Evolutionary conservation across 176 grass and related monocot species (phyloP).

Genomic region (Juncus inflexus): DNA sequence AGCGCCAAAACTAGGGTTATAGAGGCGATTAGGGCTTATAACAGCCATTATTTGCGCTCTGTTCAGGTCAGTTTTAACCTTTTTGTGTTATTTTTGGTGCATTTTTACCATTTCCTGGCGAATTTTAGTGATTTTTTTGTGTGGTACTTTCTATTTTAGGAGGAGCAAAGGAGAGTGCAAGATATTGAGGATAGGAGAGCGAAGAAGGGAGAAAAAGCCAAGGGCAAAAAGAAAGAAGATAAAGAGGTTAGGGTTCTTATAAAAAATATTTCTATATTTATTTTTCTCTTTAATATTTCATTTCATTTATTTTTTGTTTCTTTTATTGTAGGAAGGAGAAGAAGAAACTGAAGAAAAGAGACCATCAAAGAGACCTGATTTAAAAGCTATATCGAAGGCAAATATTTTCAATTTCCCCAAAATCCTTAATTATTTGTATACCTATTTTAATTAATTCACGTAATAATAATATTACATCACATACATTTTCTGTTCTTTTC

Average conservation of each 20-base stretch:
- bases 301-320: constrained; percentile 16
- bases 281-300: too few relatives aligned
- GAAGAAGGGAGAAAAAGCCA: not conserved
- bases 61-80: constrained; percentile 42
- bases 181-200: constrained; percentile 18
- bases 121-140: not conserved
- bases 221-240: not conserved
- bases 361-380: constrained; percentile 47
- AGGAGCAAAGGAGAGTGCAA: constrained; percentile 26
- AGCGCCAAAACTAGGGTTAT: constrained; percentile 54
- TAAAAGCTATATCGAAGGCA: constrained; percentile 68
- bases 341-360: constrained; percentile 42
- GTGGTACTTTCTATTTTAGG: not conserved
- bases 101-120: not conserved
- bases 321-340: constrained; percentile 21
- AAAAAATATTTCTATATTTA: too few relatives aligned
- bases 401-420: too few relatives aligned
- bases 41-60: constrained; percentile 65
- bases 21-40: constrained; percentile 68
- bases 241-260: too few relatives aligned
- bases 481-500: not conserved
- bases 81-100: not conserved
- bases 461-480: not conserved
- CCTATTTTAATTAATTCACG: too few relatives aligned
- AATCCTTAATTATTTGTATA: too few relatives aligned